Evolutionary conservation across 75 land plant genomes (phyloP).

Genomic region (Ceratopteris richardii): DNA sequence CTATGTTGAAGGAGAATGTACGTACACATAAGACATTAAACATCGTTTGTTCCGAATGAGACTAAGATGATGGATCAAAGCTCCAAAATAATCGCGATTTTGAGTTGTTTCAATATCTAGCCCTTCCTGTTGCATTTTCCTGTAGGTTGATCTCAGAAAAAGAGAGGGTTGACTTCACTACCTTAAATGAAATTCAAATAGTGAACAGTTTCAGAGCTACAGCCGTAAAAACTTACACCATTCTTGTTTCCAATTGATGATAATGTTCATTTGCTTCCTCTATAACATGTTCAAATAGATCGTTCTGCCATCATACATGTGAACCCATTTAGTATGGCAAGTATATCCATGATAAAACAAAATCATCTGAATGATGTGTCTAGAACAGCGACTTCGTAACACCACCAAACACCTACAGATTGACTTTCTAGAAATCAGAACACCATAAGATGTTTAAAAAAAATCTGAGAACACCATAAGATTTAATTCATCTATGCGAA

Average conservation of each 20-base stretch:
- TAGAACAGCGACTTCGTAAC: no score
- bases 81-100: conserved; percentile 77
- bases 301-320: conserved; percentile 51
- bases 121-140: conserved; percentile 66
- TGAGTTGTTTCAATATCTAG: conserved; percentile 50
- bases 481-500: no score
- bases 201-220: background rate
- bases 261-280: conserved; percentile 63
- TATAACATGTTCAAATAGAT: conserved; percentile 58
- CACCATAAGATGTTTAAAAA: no score
- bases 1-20: no score
- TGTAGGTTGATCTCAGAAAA: conserved; percentile 11
- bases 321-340: no score
- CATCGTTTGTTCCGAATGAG: conserved; percentile 85
- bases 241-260: conserved; percentile 51
- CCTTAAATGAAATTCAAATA: no score
- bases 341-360: no score
- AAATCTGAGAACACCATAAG: no score
- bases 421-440: no score
- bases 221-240: conserved; percentile 44
- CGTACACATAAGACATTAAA: conserved; percentile 83
- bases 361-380: no score
- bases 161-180: background rate
- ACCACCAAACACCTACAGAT: no score
- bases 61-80: conserved; percentile 75